A percentile compares a stretch with the other conserved stretches of the same genome.
Conservation (phyloP, 2,329 filamentous ascomycete species). For the Intubia oerlemansii region DNA sequence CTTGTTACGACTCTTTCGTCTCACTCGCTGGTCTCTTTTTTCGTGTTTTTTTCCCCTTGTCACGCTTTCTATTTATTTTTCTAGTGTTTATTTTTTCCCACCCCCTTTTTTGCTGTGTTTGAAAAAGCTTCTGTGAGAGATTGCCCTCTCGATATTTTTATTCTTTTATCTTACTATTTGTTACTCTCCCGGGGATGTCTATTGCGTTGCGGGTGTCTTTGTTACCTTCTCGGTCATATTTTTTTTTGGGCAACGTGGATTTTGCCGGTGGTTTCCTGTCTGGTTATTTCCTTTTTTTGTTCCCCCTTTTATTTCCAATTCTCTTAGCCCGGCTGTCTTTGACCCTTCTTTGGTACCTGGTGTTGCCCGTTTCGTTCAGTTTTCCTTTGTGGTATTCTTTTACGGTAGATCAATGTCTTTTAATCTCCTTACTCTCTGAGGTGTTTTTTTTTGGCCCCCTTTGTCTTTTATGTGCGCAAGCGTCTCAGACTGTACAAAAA, state of each 20-base stretch:
- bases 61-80: background rate
- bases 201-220: too few relatives aligned
- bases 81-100: background rate
- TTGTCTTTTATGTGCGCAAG: background rate
- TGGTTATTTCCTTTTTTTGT: too few relatives aligned
- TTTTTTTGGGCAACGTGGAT: too few relatives aligned
- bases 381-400: background rate
- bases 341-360: too few relatives aligned
- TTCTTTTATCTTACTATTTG: background rate
- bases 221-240: background rate
- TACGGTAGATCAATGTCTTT: too few relatives aligned
- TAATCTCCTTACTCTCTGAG: background rate
- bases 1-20: background rate
- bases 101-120: background rate
- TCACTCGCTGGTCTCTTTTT: background rate
- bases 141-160: background rate
- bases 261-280: too few relatives aligned
- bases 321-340: too few relatives aligned
- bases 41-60: background rate
- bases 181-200: too few relatives aligned
- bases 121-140: too few relatives aligned
- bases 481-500: too few relatives aligned
- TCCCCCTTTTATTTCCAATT: too few relatives aligned
- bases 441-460: background rate
- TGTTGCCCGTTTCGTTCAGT: background rate